Percentiles rank a stretch among this genome's conserved stretches.
phyloP scores from a whole-genome alignment of 2,329 filamentous ascomycete genomes.

The Calycina herbarum region DNA sequence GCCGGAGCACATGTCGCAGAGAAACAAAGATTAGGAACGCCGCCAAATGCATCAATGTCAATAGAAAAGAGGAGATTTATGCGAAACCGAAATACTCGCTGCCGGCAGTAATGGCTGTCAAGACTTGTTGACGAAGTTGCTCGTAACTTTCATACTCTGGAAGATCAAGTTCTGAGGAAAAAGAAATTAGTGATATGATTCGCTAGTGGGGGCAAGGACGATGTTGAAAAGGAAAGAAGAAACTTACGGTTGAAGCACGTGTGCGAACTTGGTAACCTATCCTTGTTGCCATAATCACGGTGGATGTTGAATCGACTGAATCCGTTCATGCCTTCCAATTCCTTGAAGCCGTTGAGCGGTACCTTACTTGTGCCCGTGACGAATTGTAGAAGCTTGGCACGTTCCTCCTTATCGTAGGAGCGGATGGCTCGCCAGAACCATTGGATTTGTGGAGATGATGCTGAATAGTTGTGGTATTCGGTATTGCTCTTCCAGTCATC shows the following conservation, averaged over 20 bases:
- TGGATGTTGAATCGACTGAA: conserved; percentile 98
- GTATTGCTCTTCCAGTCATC: conserved; percentile 99
- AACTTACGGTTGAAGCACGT: conserved; percentile 98
- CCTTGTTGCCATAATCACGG: conserved; percentile 94
- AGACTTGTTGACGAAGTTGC: conserved; percentile 77
- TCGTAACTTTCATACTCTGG: conserved; percentile 99
- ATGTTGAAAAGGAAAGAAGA: neutral
- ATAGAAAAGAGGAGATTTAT: conserved; percentile 49
- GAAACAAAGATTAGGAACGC: conserved; percentile 27
- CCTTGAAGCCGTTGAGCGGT: conserved; percentile 96
- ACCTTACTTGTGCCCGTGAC: conserved; percentile 98
- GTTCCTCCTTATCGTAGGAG: conserved; percentile 98
- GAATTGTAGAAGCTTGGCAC: conserved; percentile 94
- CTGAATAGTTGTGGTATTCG: conserved; percentile 96
- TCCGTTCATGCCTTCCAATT: conserved; percentile 98
- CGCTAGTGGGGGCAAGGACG: conserved; percentile 2
- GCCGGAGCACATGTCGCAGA: conserved; percentile 29
- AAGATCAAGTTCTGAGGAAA: conserved; percentile 79
- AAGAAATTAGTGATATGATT: conserved; percentile 23
- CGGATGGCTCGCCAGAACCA: conserved; percentile 99
- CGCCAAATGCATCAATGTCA: conserved; percentile 38
- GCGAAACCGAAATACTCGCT: conserved; percentile 98
- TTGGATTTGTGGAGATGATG: conserved; percentile 93
- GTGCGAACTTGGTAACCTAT: conserved; percentile 91
- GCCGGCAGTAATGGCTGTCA: conserved; percentile 96